A percentile compares a stretch with the other conserved stretches of the same genome.
These are phyloP conservation scores for Xylaria scruposa DNA, from an alignment of 495 filamentous ascomycete species.

Conservation along the genomic window DNA sequence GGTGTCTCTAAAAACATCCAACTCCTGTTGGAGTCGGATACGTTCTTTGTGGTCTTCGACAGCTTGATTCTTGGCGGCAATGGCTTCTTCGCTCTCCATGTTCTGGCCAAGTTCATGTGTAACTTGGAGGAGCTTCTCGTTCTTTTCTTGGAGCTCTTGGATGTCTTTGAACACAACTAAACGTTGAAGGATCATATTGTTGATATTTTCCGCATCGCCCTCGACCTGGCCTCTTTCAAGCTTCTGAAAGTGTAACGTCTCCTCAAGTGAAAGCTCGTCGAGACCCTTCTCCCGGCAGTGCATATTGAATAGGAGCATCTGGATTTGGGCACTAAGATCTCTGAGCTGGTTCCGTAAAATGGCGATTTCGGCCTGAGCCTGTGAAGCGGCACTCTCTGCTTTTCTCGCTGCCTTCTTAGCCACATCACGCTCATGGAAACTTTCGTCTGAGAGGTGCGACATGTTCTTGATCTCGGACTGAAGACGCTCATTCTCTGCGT, in stretches of 20 bases:
- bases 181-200: slow-evolving; percentile 83
- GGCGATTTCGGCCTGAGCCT: slow-evolving; percentile 73
- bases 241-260: slow-evolving; percentile 70
- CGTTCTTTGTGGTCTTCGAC: slow-evolving; percentile 77
- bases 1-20: slow-evolving; percentile 67
- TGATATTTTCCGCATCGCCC: slow-evolving; percentile 76
- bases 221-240: slow-evolving; percentile 69
- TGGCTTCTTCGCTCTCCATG: slow-evolving; percentile 90
- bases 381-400: slow-evolving; percentile 73
- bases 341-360: slow-evolving; percentile 87
- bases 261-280: slow-evolving; percentile 69
- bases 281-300: slow-evolving; percentile 80
- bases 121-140: slow-evolving; percentile 79
- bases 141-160: slow-evolving; percentile 85
- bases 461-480: slow-evolving; percentile 77
- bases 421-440: slow-evolving; percentile 63
- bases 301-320: slow-evolving; percentile 83
- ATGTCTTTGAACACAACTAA: slow-evolving; percentile 84
- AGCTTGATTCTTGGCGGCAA: slow-evolving; percentile 69
- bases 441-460: slow-evolving; percentile 69
- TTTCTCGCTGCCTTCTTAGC: slow-evolving; percentile 70
- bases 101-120: slow-evolving; percentile 82
- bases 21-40: slow-evolving; percentile 70
- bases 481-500: slow-evolving; percentile 71
- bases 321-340: slow-evolving; percentile 87